Evolutionary conservation across 805 yeast species (phyloP), one percentile per base, ranked within the genome.

Genomic region (Henningerozyma blattae): DNA sequence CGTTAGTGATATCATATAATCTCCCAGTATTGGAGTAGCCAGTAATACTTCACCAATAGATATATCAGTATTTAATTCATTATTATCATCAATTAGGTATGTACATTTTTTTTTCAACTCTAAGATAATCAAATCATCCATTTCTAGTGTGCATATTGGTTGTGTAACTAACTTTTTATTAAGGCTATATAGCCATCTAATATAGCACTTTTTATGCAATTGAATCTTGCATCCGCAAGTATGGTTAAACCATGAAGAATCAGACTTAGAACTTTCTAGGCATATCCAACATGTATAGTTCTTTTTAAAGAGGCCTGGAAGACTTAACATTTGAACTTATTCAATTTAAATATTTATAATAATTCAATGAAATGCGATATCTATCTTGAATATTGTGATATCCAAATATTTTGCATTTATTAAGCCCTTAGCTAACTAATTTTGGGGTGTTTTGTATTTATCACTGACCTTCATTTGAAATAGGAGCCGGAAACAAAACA

Each of bases 171-270:
- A 30, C 4, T 25, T 30, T 24, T 31, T 35, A 20, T 35, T 35
- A 10, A 35, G 28, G 19, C 42, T 42, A 28, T 41, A 44, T 2
- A 51, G 30, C 46, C 50, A 43, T 27, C 33, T 42, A n/a, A 52
- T 32, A 18, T 47, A 48, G 28, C 58, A 53, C 15, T 33, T 15
- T 30, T 50, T 50, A 35, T 53, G 58, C 4, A 53, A 37, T 38
- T 53, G 55, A 27, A 53, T 37, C 25, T 53, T 45, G 30, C 58
- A 53, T 16, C 52, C 52, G 30, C 58, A 53, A n/a, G 37, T 33
- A 36, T 53, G 58, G 7, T 28, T 33, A 13, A 45, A 36, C 56
- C 56, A 53, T 1, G 40, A 28, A 10, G 37, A 26, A 18, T 38
- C 37, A 22, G 35, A 35, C 3, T 22, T 36, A 10, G 47, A 39